Conservation (phyloP, 2,329 filamentous ascomycete species). For the Colletotrichum eremochloae region DNA sequence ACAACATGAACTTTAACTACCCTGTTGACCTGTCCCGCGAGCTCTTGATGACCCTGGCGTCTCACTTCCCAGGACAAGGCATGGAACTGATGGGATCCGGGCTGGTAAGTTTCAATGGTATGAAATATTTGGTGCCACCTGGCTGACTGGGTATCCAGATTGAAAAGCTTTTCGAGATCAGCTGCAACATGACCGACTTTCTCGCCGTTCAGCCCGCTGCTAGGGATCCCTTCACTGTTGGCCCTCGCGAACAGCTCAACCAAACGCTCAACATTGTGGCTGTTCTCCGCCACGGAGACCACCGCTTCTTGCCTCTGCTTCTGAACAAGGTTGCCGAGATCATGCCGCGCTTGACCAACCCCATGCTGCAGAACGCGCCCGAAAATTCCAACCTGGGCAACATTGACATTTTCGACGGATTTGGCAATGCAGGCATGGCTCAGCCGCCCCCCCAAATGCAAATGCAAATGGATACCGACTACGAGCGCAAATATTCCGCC, state of each 20-base stretch:
- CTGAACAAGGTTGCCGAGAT: slow-evolving; percentile 81
- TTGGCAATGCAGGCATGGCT: slow-evolving; percentile 73
- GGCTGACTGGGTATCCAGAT: slow-evolving; percentile 60
- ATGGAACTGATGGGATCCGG: slow-evolving; percentile 83
- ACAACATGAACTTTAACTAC: slow-evolving; percentile 72
- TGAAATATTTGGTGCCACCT: not conserved
- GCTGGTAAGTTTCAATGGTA: slow-evolving; percentile 66
- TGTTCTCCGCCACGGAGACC: slow-evolving; percentile 79
- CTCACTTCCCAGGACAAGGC: slow-evolving; percentile 77
- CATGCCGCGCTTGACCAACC: slow-evolving; percentile 72
- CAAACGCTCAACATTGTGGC: slow-evolving; percentile 77
- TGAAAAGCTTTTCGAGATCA: slow-evolving; percentile 84
- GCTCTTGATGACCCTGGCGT: slow-evolving; percentile 73
- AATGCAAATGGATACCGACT: slow-evolving; percentile 62
- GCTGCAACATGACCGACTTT: slow-evolving; percentile 79
- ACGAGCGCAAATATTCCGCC: slow-evolving; percentile 60
- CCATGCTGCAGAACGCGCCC: slow-evolving; percentile 70
- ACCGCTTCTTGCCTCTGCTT: slow-evolving; percentile 82
- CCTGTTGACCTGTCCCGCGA: slow-evolving; percentile 74
- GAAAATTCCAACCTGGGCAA: slow-evolving; percentile 66
- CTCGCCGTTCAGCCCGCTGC: slow-evolving; percentile 74
- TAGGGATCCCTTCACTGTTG: slow-evolving; percentile 72
- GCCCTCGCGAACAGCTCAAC: slow-evolving; percentile 80
- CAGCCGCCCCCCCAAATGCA: slow-evolving; percentile 60
- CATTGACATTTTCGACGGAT: slow-evolving; percentile 76